These are phyloP conservation scores for Schwanniomyces vanrijiae DNA, from an alignment of 805 yeast species.

Conservation along the genomic window DNA sequence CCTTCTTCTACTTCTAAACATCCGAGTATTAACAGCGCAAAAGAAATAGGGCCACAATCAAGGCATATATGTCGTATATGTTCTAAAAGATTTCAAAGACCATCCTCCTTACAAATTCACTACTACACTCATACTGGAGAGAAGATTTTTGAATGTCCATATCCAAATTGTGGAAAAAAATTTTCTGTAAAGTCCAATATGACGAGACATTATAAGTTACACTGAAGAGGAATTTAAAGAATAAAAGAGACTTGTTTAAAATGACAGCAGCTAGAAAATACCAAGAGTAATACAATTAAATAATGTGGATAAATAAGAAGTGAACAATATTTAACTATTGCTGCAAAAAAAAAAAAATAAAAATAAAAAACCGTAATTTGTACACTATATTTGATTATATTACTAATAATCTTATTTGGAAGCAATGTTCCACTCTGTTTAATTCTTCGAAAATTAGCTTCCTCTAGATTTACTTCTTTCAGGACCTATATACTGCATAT, in stretches of 20 bases:
- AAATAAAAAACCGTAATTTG: no score
- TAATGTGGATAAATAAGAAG: background rate
- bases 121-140: constrained; percentile 63
- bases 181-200: constrained; percentile 80
- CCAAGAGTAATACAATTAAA: background rate
- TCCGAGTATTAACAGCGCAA: background rate
- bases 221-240: constrained; percentile 30
- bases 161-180: constrained; percentile 64
- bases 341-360: no score
- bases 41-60: constrained; percentile 1
- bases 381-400: no score
- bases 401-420: background rate
- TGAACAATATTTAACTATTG: background rate
- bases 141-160: constrained; percentile 37
- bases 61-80: constrained; percentile 53
- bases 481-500: background rate
- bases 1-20: background rate
- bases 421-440: background rate
- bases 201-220: constrained; percentile 76
- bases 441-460: background rate
- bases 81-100: constrained; percentile 75
- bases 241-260: background rate
- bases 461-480: no score
- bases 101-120: constrained; percentile 80
- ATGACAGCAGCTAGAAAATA: background rate